These are phyloP conservation scores for Zalaria obscura DNA, from an alignment of 2,329 filamentous ascomycete genomes.

Conservation along the genomic window DNA sequence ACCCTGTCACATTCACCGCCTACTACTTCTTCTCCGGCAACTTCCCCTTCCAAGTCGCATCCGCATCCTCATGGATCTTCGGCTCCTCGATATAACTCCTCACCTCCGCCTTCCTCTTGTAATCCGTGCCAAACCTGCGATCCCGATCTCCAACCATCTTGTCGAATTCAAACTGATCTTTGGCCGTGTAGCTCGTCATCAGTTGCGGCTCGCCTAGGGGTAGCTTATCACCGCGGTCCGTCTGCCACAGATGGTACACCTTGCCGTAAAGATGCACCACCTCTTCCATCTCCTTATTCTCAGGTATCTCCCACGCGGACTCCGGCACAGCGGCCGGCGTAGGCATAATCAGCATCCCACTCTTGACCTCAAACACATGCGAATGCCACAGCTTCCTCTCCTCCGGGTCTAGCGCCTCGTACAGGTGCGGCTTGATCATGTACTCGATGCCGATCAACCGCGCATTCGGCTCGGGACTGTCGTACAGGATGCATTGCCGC, in stretches of 20 bases:
- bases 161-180: constrained; percentile 33
- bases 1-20: too few relatives aligned
- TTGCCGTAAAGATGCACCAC: constrained; percentile 68
- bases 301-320: constrained; percentile 57
- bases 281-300: constrained; percentile 69
- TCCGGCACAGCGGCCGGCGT: constrained; percentile 41
- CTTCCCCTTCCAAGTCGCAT: too few relatives aligned
- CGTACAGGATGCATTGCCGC: constrained; percentile 76
- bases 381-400: constrained; percentile 72
- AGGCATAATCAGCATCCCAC: constrained; percentile 69
- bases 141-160: constrained; percentile 37
- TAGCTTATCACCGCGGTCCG: constrained; percentile 54
- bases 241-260: constrained; percentile 76
- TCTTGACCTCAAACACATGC: constrained; percentile 61
- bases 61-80: constrained; percentile 21
- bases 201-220: constrained; percentile 47
- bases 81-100: constrained; percentile 38
- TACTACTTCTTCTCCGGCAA: too few relatives aligned
- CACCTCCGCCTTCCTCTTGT: constrained; percentile 36
- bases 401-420: constrained; percentile 46
- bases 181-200: constrained; percentile 47
- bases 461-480: constrained; percentile 50
- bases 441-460: constrained; percentile 77
- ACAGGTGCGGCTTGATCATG: constrained; percentile 63
- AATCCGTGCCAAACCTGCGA: constrained; percentile 37